Conservation (phyloP, 2,329 filamentous ascomycete species). For the Monosporascus sp. region DNA sequence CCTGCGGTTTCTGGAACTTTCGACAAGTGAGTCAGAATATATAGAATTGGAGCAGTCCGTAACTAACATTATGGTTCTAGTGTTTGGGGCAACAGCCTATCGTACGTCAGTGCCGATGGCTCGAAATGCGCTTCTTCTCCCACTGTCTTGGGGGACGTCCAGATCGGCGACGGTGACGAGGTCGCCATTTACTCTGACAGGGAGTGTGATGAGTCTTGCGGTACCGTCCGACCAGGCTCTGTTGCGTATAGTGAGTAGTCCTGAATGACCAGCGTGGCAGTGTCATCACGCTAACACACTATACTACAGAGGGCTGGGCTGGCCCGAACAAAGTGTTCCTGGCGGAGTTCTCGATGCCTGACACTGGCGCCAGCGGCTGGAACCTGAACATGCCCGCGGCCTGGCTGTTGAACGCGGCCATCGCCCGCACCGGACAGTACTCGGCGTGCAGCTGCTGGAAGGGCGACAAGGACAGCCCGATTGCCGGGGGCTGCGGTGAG, state of each 20-base stretch:
- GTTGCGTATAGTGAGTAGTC: slow-evolving; percentile 39
- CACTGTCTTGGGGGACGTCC: slow-evolving; percentile 33
- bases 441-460: slow-evolving; percentile 68
- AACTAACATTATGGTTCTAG: slow-evolving; percentile 21
- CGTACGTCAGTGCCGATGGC: slow-evolving; percentile 40
- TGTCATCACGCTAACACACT: neutral
- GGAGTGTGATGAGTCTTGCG: slow-evolving; percentile 38
- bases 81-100: slow-evolving; percentile 40
- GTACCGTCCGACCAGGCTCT: slow-evolving; percentile 37
- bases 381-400: slow-evolving; percentile 67
- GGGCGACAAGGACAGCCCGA: slow-evolving; percentile 27
- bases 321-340: slow-evolving; percentile 69
- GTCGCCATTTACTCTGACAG: slow-evolving; percentile 42
- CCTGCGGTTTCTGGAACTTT: slow-evolving; percentile 35
- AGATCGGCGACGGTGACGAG: slow-evolving; percentile 40
- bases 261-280: slow-evolving; percentile 3
- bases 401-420: slow-evolving; percentile 71
- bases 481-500: slow-evolving; percentile 59
- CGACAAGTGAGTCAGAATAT: slow-evolving; percentile 34
- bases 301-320: slow-evolving; percentile 58
- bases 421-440: slow-evolving; percentile 68
- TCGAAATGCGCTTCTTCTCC: slow-evolving; percentile 33
- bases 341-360: slow-evolving; percentile 69
- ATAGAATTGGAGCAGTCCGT: neutral
- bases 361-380: slow-evolving; percentile 45